A percentile compares a stretch with the other conserved stretches of the same genome.
Conservation (phyloP, 2,329 filamentous ascomycete species). For the Monosporascus sp. region DNA sequence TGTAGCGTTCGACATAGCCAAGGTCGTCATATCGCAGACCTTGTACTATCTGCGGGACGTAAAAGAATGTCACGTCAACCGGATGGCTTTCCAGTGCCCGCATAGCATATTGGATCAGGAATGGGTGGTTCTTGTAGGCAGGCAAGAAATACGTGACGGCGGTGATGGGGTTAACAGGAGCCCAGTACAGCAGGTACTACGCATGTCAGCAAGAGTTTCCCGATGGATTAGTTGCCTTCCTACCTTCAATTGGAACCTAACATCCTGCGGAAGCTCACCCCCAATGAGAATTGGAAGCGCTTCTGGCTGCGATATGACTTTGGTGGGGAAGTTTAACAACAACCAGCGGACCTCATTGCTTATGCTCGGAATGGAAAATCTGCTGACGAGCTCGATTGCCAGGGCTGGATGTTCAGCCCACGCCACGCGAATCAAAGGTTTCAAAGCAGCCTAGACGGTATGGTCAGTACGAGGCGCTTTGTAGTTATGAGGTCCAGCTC, state of each 20-base stretch:
- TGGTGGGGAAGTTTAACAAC: conserved; percentile 77
- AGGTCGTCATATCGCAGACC: conserved; percentile 86
- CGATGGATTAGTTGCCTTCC: conserved; percentile 3
- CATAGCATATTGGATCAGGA: conserved; percentile 95
- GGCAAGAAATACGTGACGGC: conserved; percentile 92
- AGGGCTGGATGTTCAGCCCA: conserved; percentile 83
- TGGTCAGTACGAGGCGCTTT: conserved; percentile 4
- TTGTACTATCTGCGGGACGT: conserved; percentile 97
- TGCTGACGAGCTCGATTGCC: conserved; percentile 75
- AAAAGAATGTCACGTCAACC: conserved; percentile 98
- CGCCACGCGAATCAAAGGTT: conserved; percentile 69
- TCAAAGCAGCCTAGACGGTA: conserved; percentile 44
- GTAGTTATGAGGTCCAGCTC: conserved; percentile 10
- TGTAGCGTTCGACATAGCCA: conserved; percentile 94
- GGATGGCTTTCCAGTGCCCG: conserved; percentile 88
- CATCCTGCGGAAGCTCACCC: conserved; percentile 67
- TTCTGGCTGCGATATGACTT: conserved; percentile 74
- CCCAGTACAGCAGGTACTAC: conserved; percentile 88
- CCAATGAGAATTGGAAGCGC: conserved; percentile 80
- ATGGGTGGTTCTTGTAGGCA: conserved; percentile 84
- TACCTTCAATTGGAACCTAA: conserved; percentile 81
- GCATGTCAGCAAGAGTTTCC: conserved; percentile 21
- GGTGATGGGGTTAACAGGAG: conserved; percentile 84
- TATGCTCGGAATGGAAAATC: conserved; percentile 73
- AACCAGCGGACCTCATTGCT: conserved; percentile 72